Evolutionary conservation across 1,139 yeast genomes (phyloP), one percentile per base, ranked within the genome.

Genomic region (Entelexis sorbosivorans): DNA sequence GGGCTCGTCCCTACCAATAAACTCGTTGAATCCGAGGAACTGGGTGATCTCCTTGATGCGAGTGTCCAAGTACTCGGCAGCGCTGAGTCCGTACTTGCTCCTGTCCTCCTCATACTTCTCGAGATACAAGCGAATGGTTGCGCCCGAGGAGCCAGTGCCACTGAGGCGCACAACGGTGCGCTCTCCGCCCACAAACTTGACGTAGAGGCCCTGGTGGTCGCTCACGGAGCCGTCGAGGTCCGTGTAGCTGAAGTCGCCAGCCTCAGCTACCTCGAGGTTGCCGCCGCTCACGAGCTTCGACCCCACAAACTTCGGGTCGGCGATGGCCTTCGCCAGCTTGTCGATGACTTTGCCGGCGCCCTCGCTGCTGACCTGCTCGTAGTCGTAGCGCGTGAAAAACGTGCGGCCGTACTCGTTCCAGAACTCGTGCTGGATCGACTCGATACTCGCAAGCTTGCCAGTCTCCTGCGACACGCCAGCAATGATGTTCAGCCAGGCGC

Each of bases 131-230:
- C 99, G 80, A 56, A 93, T 89, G 3, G 99, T 91, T 19, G 98
- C 97, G 46, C 98, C 99, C 1, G 95, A 81, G 1, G 97, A 88
- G 7, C 99, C 99, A 13, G 99, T 91, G 52, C 99, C 99, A 0
- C 96, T 87, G 59, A 91, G 75, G 69, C 99, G 82, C 47, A 87
- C 86, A 42, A 93, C 86, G 53, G 89, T 78, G 66, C 97, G 78
- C 55, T 87, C 77, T 3, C 97, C 97, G 61, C 81, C 82, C 46
- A 75, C 75, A 59, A 89, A 77, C 69, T 83, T 88, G 59, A 89
- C 82, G 64, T 75, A 91, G 52, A 91, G 76, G 44, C 99, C 99
- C 73, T 91, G 99, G 65, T 88, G 81, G n/a, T 71, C 66, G 7
- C 96, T 85, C 8, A 89, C 88, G 2, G 91, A 80, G 20, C 98